Base-by-base conservation (phyloP, 164 flowering plant species). In the Macadamia tetraphylla region DNA sequence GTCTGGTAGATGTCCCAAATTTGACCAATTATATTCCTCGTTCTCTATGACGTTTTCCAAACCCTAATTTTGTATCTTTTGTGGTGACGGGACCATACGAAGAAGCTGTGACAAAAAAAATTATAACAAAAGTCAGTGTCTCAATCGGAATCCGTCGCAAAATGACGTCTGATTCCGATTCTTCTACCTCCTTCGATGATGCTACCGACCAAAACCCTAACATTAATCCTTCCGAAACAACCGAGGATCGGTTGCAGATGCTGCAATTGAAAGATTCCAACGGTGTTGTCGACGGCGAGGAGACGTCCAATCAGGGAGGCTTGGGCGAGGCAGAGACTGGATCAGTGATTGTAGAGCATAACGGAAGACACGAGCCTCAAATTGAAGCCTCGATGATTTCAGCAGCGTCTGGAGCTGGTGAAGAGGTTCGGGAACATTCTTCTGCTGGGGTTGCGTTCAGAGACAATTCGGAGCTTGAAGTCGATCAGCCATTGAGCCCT, bases 401-500 rank as follows among this genome's bases (percentile, higher is more conserved):
- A 23, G 67, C 49, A n/a, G 30, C 14, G 29, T 17, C n/a, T 35
- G 66, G 62, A 51, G 49, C 32, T n/a, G 60, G 62, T 57, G 77
- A 64, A n/a, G 71, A 31, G 68, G 62, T 68, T 57, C 23, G 60
- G 23, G 71, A 60, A 57, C 18, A 30, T 15, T 70, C 58, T 48
- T 18, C 55, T 59, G 70, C 4, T 58, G 74, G 17, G 53, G 58
- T 44, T 67, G 71, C 66, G 69, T 64, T 65, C 80, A 75, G 81
- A 75, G 76, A 71, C 59, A 71, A 73, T 73, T 77, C 80, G 62
- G 91, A 80, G 67, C 55, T 49, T 56, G 89, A 81, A 63, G 70
- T 65, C 64, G 89, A 85, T 32, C 80, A 64, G 23, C 80, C 74
- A 29, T 66, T 81, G 57, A 94, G 92, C 63, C 92, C 98, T 42